Percentiles rank a stretch among this genome's conserved stretches.
phyloP scores from a whole-genome alignment of 2,329 filamentous ascomycete species.

The Diplodia sapinea region DNA sequence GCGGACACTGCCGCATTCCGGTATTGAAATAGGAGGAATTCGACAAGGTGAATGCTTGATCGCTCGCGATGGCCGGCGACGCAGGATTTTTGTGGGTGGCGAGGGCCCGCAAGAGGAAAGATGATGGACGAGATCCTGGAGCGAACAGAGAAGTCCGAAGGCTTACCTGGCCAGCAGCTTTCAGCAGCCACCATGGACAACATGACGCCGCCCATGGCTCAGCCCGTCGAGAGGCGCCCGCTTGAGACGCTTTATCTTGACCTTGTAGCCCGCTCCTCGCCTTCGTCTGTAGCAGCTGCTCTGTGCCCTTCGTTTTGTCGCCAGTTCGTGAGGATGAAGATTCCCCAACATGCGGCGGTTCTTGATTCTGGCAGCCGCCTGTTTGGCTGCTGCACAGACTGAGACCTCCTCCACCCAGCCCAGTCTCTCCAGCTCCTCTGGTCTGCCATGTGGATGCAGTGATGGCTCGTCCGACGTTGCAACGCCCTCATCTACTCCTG shows the following conservation, averaged over 20 bases:
- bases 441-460: constrained; percentile 5
- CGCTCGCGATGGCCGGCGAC: too few relatives aligned
- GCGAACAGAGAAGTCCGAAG: background rate
- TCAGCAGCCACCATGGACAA: background rate
- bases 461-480: background rate
- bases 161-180: background rate
- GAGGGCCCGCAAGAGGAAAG: background rate
- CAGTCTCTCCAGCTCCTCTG: background rate
- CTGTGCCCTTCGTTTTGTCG: background rate
- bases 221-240: background rate
- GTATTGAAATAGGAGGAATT: too few relatives aligned
- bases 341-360: constrained; percentile 14
- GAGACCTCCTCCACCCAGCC: background rate
- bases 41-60: too few relatives aligned
- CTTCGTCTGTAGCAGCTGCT: background rate
- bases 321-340: background rate
- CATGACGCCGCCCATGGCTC: background rate
- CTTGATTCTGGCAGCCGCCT: constrained; percentile 9
- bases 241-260: constrained; percentile 3
- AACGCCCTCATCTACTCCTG: background rate
- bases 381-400: constrained; percentile 14
- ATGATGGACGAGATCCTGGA: constrained; percentile 1
- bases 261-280: too few relatives aligned
- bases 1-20: too few relatives aligned
- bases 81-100: background rate